Percentiles rank a stretch among this genome's conserved stretches.
Evolutionary conservation across 495 filamentous ascomycete genomes (phyloP).

Genomic region (Endocarpon pusillum): DNA sequence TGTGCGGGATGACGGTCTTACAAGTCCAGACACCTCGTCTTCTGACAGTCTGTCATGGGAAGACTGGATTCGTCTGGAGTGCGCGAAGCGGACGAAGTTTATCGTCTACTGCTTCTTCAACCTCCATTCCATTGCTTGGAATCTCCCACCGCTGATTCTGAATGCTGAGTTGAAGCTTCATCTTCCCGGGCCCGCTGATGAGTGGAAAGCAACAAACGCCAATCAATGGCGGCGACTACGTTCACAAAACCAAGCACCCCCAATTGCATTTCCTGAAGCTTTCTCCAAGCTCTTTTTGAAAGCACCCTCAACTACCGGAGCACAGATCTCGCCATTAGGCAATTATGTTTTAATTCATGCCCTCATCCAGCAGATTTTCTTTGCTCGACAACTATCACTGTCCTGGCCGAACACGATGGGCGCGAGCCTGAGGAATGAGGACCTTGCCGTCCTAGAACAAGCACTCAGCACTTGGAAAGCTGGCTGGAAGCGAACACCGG

Average conservation of each 20-base stretch:
- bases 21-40: slow-evolving; percentile 15
- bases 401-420: slow-evolving; percentile 26
- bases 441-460: slow-evolving; percentile 24
- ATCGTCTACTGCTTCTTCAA: slow-evolving; percentile 39
- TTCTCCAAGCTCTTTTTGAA: slow-evolving; percentile 29
- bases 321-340: slow-evolving; percentile 34
- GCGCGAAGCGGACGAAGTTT: slow-evolving; percentile 31
- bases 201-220: slow-evolving; percentile 33
- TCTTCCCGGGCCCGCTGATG: slow-evolving; percentile 31
- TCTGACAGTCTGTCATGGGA: slow-evolving; percentile 28
- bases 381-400: slow-evolving; percentile 30
- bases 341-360: slow-evolving; percentile 39
- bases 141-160: slow-evolving; percentile 33
- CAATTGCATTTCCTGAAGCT: slow-evolving; percentile 30
- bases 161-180: slow-evolving; percentile 32
- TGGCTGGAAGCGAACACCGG: slow-evolving; percentile 34
- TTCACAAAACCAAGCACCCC: slow-evolving; percentile 20
- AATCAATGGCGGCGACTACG: slow-evolving; percentile 27
- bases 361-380: slow-evolving; percentile 36
- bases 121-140: slow-evolving; percentile 36
- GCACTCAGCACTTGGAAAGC: slow-evolving; percentile 34
- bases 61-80: slow-evolving; percentile 32
- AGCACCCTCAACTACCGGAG: slow-evolving; percentile 22
- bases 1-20: slow-evolving; percentile 30
- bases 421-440: slow-evolving; percentile 28